Evolutionary conservation across 345 rosid genomes (phyloP).

Genomic region (Lepidium africanum): DNA sequence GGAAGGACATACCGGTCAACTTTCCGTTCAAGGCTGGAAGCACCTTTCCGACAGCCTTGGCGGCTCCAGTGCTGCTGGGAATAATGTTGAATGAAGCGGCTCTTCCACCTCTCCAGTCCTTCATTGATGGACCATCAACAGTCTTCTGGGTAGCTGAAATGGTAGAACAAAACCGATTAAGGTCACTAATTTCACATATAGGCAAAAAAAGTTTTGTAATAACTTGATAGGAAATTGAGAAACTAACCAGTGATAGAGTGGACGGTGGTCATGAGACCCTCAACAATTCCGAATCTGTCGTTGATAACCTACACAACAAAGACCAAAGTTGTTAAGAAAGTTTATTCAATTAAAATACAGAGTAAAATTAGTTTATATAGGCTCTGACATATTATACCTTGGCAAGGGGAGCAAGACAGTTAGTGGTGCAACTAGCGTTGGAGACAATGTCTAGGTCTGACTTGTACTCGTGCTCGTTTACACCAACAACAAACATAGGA

Average conservation of each 20-base stretch:
- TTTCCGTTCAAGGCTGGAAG: constrained; percentile 71
- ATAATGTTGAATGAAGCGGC: constrained; percentile 96
- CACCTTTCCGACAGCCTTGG: constrained; percentile 93
- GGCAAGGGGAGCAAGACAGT: constrained; percentile 95
- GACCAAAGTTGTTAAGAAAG: not conserved
- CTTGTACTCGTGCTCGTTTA: constrained; percentile 84
- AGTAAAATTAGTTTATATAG: not conserved
- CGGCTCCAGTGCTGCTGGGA: constrained; percentile 93
- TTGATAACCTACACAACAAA: constrained; percentile 50
- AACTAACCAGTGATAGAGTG: constrained; percentile 72
- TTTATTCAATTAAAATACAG: not conserved
- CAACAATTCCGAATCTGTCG: constrained; percentile 84
- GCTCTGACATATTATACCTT: constrained; percentile 34
- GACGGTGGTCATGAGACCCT: constrained; percentile 95
- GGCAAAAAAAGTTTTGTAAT: not conserved
- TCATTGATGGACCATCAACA: constrained; percentile 91
- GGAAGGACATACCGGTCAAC: constrained; percentile 94
- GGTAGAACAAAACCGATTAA: not conserved
- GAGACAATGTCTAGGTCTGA: constrained; percentile 68
- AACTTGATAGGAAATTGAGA: not conserved
- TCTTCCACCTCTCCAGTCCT: constrained; percentile 98
- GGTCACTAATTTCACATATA: not conserved
- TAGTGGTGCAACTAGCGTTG: constrained; percentile 96
- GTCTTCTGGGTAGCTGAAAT: constrained; percentile 78
- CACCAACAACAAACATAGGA: constrained; percentile 95